phyloP scores from a whole-genome alignment of 2,329 filamentous ascomycete species.

The Colletotrichum euphorbiae region DNA sequence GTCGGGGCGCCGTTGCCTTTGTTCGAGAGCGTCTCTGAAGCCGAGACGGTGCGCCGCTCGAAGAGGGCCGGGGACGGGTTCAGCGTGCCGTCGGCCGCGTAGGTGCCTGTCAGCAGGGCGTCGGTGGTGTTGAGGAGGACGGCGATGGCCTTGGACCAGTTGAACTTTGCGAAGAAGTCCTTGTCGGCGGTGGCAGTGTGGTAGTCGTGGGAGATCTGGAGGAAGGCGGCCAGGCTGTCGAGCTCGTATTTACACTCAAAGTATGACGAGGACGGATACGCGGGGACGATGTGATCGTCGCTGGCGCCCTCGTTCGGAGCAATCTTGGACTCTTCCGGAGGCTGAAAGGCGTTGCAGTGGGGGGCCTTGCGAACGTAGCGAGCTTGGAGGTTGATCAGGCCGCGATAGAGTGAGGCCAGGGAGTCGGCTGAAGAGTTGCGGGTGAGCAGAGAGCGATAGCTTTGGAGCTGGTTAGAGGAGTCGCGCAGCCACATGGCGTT shows the following conservation, averaged over 20 bases:
- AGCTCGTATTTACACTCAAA: conserved; percentile 97
- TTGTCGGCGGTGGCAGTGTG: conserved; percentile 77
- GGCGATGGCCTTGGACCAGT: conserved; percentile 80
- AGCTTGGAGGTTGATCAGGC: conserved; percentile 81
- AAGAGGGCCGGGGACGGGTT: conserved; percentile 78
- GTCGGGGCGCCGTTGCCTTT: conserved; percentile 84
- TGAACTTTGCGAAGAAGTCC: conserved; percentile 76
- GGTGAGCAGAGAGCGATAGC: conserved; percentile 74
- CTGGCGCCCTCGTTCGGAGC: conserved; percentile 68
- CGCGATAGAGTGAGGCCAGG: conserved; percentile 76
- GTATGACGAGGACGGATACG: conserved; percentile 76
- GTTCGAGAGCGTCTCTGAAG: conserved; percentile 85
- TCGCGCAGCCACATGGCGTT: conserved; percentile 95
- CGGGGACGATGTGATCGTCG: conserved; percentile 60
- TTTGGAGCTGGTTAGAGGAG: conserved; percentile 83
- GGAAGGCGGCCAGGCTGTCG: conserved; percentile 88
- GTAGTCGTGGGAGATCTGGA: conserved; percentile 85
- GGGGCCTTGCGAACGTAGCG: conserved; percentile 77
- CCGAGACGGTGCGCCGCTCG: conserved; percentile 75
- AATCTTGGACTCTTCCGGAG: conserved; percentile 80
- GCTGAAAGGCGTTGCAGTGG: conserved; percentile 96
- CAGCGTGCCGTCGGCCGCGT: conserved; percentile 69
- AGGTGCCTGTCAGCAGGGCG: conserved; percentile 80
- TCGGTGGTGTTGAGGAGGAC: conserved; percentile 76
- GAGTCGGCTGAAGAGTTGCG: conserved; percentile 63